Evolutionary conservation across 2,329 filamentous ascomycete genomes (phyloP).

Genomic region (Pezicula carpinea): DNA sequence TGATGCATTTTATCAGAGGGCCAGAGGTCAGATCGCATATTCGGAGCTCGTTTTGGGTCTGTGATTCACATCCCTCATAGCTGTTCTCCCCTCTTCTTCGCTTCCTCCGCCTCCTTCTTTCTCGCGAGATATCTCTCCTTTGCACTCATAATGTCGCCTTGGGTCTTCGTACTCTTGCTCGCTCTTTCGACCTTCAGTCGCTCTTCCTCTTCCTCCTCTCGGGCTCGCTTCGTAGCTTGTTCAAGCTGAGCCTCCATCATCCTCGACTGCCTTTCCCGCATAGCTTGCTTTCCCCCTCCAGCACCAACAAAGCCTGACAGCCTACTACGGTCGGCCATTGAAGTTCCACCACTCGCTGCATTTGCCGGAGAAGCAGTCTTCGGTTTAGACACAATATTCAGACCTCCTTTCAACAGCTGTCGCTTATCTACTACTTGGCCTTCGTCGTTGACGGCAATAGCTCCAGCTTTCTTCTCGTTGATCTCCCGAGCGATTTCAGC

Average conservation of each 20-base stretch:
- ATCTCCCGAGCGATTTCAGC: constrained; percentile 64
- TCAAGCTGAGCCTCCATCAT: constrained; percentile 79
- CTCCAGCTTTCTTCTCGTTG: constrained; percentile 52
- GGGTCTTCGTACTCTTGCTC: constrained; percentile 74
- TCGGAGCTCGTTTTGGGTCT: neutral
- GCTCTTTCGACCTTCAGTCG: constrained; percentile 56
- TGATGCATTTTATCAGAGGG: too few relatives aligned
- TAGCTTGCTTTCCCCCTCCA: constrained; percentile 55
- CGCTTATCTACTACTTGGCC: constrained; percentile 80
- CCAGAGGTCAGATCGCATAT: too few relatives aligned
- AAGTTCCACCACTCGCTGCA: constrained; percentile 10
- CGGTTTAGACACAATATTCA: constrained; percentile 67
- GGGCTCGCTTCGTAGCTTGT: constrained; percentile 64
- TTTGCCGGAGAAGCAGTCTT: constrained; percentile 35
- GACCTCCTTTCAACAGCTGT: constrained; percentile 69
- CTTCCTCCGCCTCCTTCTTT: constrained; percentile 70
- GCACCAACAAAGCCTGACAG: constrained; percentile 36
- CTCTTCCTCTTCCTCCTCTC: constrained; percentile 66
- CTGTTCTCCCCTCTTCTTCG: constrained; percentile 45
- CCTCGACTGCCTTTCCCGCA: constrained; percentile 69
- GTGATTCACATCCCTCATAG: neutral
- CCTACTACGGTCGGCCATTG: constrained; percentile 20
- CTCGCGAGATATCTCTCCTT: constrained; percentile 75
- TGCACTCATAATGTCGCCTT: constrained; percentile 69
- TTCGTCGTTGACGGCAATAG: constrained; percentile 72